Conservation (phyloP, 345 rosid genomes). For the Eucalyptus caleyi region DNA sequence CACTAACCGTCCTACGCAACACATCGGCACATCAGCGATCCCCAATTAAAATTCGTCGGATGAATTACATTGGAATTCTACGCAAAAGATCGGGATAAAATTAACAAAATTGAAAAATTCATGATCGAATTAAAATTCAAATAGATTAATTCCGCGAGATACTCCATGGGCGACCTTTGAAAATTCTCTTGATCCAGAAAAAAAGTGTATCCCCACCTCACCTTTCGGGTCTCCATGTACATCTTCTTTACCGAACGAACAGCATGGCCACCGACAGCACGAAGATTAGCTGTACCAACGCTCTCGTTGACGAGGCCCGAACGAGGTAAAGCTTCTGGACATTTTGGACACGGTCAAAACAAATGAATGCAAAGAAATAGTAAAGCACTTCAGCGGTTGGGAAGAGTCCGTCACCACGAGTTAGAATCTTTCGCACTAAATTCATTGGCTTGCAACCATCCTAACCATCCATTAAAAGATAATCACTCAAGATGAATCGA, state of each 20-base stretch:
- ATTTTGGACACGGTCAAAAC: neutral
- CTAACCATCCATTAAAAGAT: neutral
- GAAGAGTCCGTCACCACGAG: neutral
- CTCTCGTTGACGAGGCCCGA: neutral
- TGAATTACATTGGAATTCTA: neutral
- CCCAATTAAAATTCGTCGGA: accelerated
- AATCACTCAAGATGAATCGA: neutral
- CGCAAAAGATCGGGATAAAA: accelerated
- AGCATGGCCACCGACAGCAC: neutral
- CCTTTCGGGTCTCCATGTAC: neutral
- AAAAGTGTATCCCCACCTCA: neutral
- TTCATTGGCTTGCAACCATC: neutral
- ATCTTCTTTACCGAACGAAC: neutral
- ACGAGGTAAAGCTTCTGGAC: neutral
- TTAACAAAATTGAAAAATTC: neutral
- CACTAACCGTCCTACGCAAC: accelerated
- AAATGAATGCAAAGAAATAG: neutral
- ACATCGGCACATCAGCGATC: accelerated
- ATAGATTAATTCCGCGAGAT: neutral
- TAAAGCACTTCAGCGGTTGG: neutral
- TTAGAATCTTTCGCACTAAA: neutral
- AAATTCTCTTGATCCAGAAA: neutral
- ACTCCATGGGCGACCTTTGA: neutral
- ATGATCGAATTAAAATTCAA: neutral
- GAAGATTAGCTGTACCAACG: neutral